Evolutionary conservation across 352 stramenopile species (phyloP).

Genomic region (Globisporangium heterothallicum): DNA sequence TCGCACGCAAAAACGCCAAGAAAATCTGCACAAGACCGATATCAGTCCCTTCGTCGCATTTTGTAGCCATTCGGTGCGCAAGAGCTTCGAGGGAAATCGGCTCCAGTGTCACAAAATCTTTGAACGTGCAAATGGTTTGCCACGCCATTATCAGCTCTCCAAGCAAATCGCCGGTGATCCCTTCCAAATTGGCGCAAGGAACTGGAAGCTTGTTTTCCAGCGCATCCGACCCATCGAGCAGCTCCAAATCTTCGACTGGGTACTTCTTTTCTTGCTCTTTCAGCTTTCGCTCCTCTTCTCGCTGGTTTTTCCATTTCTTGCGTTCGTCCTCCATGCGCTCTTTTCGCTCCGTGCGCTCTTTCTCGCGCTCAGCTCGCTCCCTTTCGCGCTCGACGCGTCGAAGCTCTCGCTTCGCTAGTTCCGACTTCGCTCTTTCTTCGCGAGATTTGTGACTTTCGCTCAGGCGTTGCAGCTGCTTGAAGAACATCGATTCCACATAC

Average conservation of each 20-base stretch:
- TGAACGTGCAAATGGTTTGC: slow-evolving; percentile 76
- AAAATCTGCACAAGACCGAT: slow-evolving; percentile 62
- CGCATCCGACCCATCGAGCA: slow-evolving; percentile 39
- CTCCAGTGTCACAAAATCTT: slow-evolving; percentile 56
- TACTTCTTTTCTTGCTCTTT: slow-evolving; percentile 63
- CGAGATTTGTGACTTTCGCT: slow-evolving; percentile 59
- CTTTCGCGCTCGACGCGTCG: slow-evolving; percentile 55
- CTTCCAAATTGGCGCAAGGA: slow-evolving; percentile 31
- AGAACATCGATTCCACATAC: slow-evolving; percentile 83
- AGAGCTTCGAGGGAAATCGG: slow-evolving; percentile 60
- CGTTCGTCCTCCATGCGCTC: slow-evolving; percentile 41
- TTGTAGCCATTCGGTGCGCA: slow-evolving; percentile 40
- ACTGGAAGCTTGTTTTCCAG: slow-evolving; percentile 32
- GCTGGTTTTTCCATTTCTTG: slow-evolving; percentile 41
- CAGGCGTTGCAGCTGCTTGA: slow-evolving; percentile 74
- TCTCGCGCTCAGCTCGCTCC: slow-evolving; percentile 50
- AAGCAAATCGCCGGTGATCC: slow-evolving; percentile 48
- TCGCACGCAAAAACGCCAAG: slow-evolving; percentile 61
- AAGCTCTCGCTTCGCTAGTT: slow-evolving; percentile 54
- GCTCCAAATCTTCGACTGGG: slow-evolving; percentile 63
- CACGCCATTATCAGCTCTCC: slow-evolving; percentile 76
- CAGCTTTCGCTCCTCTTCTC: slow-evolving; percentile 55
- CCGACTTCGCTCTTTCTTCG: slow-evolving; percentile 47
- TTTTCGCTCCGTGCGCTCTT: slow-evolving; percentile 42
- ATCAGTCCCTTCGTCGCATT: slow-evolving; percentile 35